Base-by-base conservation (phyloP, 1,284 basidiomycete genomes). In the Cryptococcus jaspeensis region DNA sequence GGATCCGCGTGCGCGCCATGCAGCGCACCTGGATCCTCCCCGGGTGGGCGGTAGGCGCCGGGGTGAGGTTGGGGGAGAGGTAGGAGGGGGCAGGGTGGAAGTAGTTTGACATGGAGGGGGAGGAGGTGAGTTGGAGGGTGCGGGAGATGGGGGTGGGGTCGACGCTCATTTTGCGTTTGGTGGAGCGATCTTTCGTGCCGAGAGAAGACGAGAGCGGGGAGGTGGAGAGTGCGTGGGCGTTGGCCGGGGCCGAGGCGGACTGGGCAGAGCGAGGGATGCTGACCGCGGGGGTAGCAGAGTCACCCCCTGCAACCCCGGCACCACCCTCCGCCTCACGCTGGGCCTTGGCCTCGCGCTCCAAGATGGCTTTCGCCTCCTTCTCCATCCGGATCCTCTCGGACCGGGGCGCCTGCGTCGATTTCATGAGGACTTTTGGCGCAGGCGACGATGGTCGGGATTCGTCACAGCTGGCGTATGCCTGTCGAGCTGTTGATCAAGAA, bases 1-100 rank as follows among this genome's bases (percentile, higher is more conserved):
- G 96, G 66, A 99, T 90, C 46, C 96, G 87, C 4, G 96, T 98
- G 55, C 96, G 88, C 3, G 93, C 96, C 85, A 96, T 91, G 76
- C 96, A 99, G 46, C 64, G 58, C 11, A 78, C 73, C 50, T 65
- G 65, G 2, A 71, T 68, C 44, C 50, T 20, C 37, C 46, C 50
- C n/a, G 42, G 37, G 5, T 16, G 16, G 6, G 53, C 22, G 5
- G 37, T 15, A 22, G 50, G 50, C 12, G 44, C 18, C 2, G 48
- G 18, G 35, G 40, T 28, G 18, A 18, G 35, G 20, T 36, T 4
- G 8, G 52, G 36, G 1, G 48, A 6, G 15, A 42, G 5, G 56
- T 42, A 6, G 47, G 49, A 53, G 22, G 47, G 35, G 48, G 39
- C 35, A 2, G 62, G 45, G 25, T 63, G 63, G 51, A 64, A 64